phyloP scores from a whole-genome alignment of 164 flowering plant genomes.

The Vitis riparia region DNA sequence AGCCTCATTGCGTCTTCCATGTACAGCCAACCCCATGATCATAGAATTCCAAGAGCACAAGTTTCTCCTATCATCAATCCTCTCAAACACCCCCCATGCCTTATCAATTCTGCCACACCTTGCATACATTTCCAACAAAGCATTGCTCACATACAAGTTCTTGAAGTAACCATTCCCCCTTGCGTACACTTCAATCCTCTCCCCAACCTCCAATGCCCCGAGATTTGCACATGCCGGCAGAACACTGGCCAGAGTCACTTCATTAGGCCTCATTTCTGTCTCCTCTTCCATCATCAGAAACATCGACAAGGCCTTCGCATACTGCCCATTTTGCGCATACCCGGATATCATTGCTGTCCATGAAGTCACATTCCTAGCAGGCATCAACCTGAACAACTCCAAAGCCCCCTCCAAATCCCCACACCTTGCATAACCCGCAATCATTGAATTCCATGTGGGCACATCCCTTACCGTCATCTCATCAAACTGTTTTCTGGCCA shows the following conservation, averaged over 20 bases:
- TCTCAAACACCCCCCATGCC: constrained; percentile 58
- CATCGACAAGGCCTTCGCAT: constrained; percentile 49
- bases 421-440: constrained; percentile 59
- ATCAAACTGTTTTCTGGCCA: constrained; percentile 56
- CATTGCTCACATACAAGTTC: constrained; percentile 69
- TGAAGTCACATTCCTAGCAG: constrained; percentile 65
- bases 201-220: constrained; percentile 78
- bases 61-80: constrained; percentile 49
- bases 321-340: constrained; percentile 68
- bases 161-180: constrained; percentile 50
- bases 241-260: constrained; percentile 73
- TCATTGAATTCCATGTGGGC: constrained; percentile 75
- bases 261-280: constrained; percentile 57
- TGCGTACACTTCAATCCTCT: constrained; percentile 63
- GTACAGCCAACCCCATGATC: constrained; percentile 84
- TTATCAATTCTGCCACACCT: constrained; percentile 69
- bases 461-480: constrained; percentile 49
- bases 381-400: constrained; percentile 59
- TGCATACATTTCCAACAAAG: constrained; percentile 76
- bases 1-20: constrained; percentile 63
- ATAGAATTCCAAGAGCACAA: constrained; percentile 84
- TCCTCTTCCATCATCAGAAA: constrained; percentile 64
- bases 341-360: constrained; percentile 89
- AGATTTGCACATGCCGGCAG: constrained; percentile 87
- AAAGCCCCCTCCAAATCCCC: constrained; percentile 62